Evolutionary conservation across 108 stramenopile species (phyloP).

Genomic region (Craspedostauros australis): DNA sequence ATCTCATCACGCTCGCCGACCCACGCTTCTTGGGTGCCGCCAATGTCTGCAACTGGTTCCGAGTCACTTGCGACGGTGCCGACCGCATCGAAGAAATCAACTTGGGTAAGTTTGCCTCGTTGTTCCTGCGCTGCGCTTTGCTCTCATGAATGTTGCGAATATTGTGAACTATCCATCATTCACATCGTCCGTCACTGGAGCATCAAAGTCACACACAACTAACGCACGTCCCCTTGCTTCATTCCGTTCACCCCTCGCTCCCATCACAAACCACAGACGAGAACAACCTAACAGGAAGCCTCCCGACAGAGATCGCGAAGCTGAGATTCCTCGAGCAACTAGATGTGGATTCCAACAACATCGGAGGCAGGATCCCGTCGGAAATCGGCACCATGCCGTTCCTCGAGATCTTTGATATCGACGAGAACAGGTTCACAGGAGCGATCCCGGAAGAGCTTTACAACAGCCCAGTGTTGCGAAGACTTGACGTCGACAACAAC

Average conservation of each 20-base stretch:
- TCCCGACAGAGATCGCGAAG: conserved; percentile 16
- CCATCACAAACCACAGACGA: conserved; percentile 13
- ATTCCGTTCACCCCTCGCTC: background rate
- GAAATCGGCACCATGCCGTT: conserved; percentile 10
- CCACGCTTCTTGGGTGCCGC: conserved; percentile 24
- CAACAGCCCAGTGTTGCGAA: conserved; percentile 23
- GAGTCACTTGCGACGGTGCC: conserved; percentile 25
- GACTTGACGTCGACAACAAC: conserved; percentile 57
- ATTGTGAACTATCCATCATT: too few relatives aligned
- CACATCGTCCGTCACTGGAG: too few relatives aligned
- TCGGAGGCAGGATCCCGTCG: conserved; percentile 29
- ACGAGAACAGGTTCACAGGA: conserved; percentile 30
- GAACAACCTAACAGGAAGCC: conserved; percentile 21
- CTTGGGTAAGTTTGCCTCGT: conserved; percentile 26
- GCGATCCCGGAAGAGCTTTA: conserved; percentile 27
- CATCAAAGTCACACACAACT: too few relatives aligned
- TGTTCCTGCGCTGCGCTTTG: background rate
- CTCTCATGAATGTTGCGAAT: background rate
- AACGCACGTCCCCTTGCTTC: too few relatives aligned
- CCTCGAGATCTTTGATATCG: conserved; percentile 25
- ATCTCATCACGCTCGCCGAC: background rate
- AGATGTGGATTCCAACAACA: conserved; percentile 24
- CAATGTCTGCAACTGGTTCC: conserved; percentile 45
- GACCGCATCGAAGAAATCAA: conserved; percentile 23
- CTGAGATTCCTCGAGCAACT: conserved; percentile 14